Evolutionary conservation across 768 basidiomycete genomes (phyloP).

Genomic region (Sistotremastrum suecicum): DNA sequence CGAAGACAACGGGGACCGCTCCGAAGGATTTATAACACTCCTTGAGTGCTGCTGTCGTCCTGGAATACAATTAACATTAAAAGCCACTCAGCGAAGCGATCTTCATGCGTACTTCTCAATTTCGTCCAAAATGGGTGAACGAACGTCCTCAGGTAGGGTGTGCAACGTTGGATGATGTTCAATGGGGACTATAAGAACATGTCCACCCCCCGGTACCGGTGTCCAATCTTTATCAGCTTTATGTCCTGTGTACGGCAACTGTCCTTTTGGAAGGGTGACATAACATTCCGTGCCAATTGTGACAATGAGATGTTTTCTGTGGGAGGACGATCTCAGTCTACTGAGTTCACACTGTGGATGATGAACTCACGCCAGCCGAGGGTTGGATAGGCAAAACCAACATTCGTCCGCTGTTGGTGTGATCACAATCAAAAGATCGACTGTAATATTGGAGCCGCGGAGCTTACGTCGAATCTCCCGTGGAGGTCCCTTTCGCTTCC

Average conservation of each 20-base stretch:
- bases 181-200: conserved; percentile 88
- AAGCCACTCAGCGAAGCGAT: neutral
- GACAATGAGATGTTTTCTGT: conserved; percentile 88
- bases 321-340: neutral
- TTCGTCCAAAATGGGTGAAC: conserved; percentile 63
- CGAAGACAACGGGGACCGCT: conserved; percentile 65
- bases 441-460: neutral
- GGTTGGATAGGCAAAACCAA: conserved; percentile 98
- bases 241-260: conserved; percentile 71
- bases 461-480: conserved; percentile 73
- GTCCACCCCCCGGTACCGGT: conserved; percentile 84
- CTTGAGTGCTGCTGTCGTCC: conserved; percentile 31
- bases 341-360: neutral
- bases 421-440: neutral
- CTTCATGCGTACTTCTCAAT: conserved; percentile 47
- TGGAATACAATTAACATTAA: no score
- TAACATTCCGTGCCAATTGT: conserved; percentile 91
- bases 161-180: conserved; percentile 83
- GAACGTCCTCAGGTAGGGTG: conserved; percentile 68
- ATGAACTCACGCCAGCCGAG: conserved; percentile 60
- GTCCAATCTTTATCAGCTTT: conserved; percentile 16
- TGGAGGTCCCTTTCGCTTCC: conserved; percentile 30
- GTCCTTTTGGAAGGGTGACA: conserved; percentile 91
- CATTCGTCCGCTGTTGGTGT: conserved; percentile 64
- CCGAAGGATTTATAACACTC: conserved; percentile 56